These are phyloP conservation scores for Colletotrichum tabaci DNA, from an alignment of 2,329 filamentous ascomycete genomes.

Conservation along the genomic window DNA sequence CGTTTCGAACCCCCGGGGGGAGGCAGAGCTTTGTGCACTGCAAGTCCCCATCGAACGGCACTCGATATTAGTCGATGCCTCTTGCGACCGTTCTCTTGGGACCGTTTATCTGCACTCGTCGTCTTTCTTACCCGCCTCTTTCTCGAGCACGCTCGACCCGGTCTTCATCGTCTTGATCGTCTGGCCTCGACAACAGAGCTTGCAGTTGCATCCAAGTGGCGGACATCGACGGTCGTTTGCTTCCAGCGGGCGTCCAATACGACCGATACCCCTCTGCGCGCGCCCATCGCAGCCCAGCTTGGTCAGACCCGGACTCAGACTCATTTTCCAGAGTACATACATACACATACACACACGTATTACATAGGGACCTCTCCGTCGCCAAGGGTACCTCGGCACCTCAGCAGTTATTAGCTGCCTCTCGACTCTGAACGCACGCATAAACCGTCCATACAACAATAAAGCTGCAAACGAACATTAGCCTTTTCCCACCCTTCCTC, in stretches of 20 bases:
- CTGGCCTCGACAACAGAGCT: background rate
- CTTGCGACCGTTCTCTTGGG: slow-evolving; percentile 3
- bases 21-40: slow-evolving; percentile 10
- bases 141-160: slow-evolving; percentile 1
- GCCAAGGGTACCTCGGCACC: slow-evolving; percentile 5
- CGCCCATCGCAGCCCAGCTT: background rate
- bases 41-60: slow-evolving; percentile 13
- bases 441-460: slow-evolving; percentile 33
- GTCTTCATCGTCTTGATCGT: background rate
- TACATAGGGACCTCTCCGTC: background rate
- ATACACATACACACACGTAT: background rate
- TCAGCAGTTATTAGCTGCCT: background rate
- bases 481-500: slow-evolving; percentile 2
- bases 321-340: slow-evolving; percentile 1
- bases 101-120: background rate
- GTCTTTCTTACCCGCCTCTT: background rate
- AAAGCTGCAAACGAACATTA: slow-evolving; percentile 38
- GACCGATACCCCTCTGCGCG: background rate
- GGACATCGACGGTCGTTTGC: background rate
- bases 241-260: background rate
- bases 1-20: slow-evolving; percentile 33
- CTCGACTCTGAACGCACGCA: slow-evolving; percentile 31
- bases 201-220: background rate
- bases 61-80: slow-evolving; percentile 1
- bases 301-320: too few species aligned